Base-by-base conservation (phyloP, 495 filamentous ascomycete genomes). In the Podospora didyma region DNA sequence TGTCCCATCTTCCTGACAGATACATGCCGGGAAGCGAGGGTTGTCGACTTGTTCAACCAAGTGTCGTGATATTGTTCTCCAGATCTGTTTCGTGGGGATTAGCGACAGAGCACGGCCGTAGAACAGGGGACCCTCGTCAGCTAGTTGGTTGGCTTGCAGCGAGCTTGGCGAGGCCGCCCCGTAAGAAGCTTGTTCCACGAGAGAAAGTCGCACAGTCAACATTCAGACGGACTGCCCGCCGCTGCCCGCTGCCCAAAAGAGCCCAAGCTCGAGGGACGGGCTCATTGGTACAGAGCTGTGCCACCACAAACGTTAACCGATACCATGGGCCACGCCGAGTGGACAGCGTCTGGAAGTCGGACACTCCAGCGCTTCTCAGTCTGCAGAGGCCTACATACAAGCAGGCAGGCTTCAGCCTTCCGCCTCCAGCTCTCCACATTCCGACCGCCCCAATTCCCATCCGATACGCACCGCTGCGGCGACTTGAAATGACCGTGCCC, bases 401-500 rank as follows among this genome's bases (percentile, higher is more conserved):
- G n/a, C n/a, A n/a, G n/a, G 26, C 3, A 9, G 26, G 4, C 26
- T 31, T 4, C 39, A 16, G 12, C 7, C 39, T 42, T 42, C 39
- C 6, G 39, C 39, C 39, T 42, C 39, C 3, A 42, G 39, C 39
- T 42, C 39, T 7, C 39, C 39, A 42, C 39, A 42, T 12, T 2
- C 34, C 39, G n/a, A 42, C n/a, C 7, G 6, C 20, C 12, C 20
- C 22, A 19, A 6, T 46, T 28, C 12, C 31, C 46, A 55, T 55
- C 47, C 51, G 57, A 17, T 47, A 19, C 34, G 45, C 57, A 31
- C 50, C 26, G 21, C 26, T 39, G 37, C 52, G 23, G 41, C 44
- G 58, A 47, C 34, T 49, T 42, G 26, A 56, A 41, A 47, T 31
- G 48, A 58, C 56, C 56, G 48, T 61, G 58, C 58, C 50, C 46